Base-by-base conservation (phyloP, 805 yeast species). In the Kluyveromyces nonfermentans region DNA sequence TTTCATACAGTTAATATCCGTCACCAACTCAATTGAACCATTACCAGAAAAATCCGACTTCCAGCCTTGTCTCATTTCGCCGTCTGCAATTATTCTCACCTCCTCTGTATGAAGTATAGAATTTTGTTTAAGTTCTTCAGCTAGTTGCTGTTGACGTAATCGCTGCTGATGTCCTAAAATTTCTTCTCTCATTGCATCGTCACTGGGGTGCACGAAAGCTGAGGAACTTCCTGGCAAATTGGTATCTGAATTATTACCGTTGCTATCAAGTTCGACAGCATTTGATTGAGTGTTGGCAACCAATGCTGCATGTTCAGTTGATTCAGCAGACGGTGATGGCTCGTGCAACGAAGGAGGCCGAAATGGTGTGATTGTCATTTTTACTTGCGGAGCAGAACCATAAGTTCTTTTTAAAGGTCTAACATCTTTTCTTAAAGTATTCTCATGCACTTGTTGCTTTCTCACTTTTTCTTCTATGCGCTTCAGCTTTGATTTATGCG, bases 61-160 rank as follows among this genome's bases (percentile, higher is more conserved):
- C 99, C 99, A 93, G 3, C 99, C 99, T 25, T 75, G 71, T 57
- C 84, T 85, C 57, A 87, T 64, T 48, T 85, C 95, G 9, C 96
- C 96, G 43, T 79, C 74, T 10, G 82, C 75, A 7, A 93, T 68
- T 4, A 85, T 76, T 25, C 89, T 72, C 7, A 75, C 73, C 55
- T 89, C 96, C 60, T 88, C 94, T 10, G 79, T 62, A 52, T 74
- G 82, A 12, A 84, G 47, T 4, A 68, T 65, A n/a, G 64, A 58
- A 15, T 65, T 70, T 32, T 61, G 59, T 46, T 56, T 54, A 17
- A 54, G 43, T 37, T 59, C 63, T 36, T 58, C 60, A 42, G 53
- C 58, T n/a, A 58, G 46, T 40, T 54, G 60, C 46, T 55, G 60
- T 36, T 56, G 61, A 28, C 64, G 52, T 38, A 53, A 46, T 9